phyloP scores from a whole-genome alignment of 768 basidiomycete genomes.

The Boletus patriciae region DNA sequence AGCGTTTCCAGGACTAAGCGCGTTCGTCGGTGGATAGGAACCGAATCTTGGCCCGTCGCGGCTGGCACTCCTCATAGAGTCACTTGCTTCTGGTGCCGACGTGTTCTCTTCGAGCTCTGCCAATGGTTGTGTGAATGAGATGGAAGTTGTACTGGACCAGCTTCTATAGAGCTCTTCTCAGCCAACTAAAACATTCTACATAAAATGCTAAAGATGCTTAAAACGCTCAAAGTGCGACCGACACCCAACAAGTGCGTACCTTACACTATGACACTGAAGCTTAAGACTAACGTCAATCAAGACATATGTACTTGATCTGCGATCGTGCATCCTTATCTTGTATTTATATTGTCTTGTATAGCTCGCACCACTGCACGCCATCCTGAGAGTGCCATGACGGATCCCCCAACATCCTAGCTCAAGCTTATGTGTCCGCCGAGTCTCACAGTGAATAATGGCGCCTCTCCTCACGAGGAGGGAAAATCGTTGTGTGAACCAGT shows the following conservation, averaged over 20 bases:
- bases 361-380: neutral
- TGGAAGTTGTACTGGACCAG: constrained; percentile 66
- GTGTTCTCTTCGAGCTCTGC: constrained; percentile 54
- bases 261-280: neutral
- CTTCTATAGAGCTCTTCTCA: constrained; percentile 4
- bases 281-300: neutral
- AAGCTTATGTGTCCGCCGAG: neutral
- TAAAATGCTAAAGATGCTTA: neutral
- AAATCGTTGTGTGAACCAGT: too few species aligned
- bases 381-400: too few species aligned
- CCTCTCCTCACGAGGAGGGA: neutral
- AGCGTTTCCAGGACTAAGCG: neutral
- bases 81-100: constrained; percentile 75
- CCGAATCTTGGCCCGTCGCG: constrained; percentile 68
- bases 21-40: constrained; percentile 40
- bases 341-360: neutral
- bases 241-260: neutral
- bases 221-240: too few species aligned
- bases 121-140: constrained; percentile 53
- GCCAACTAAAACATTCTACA: neutral
- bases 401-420: neutral
- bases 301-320: neutral
- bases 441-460: neutral
- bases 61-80: constrained; percentile 76
- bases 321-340: neutral